These are phyloP conservation scores for Coriolopsis trogii DNA, from an alignment of 1,284 basidiomycete species.

Conservation along the genomic window DNA sequence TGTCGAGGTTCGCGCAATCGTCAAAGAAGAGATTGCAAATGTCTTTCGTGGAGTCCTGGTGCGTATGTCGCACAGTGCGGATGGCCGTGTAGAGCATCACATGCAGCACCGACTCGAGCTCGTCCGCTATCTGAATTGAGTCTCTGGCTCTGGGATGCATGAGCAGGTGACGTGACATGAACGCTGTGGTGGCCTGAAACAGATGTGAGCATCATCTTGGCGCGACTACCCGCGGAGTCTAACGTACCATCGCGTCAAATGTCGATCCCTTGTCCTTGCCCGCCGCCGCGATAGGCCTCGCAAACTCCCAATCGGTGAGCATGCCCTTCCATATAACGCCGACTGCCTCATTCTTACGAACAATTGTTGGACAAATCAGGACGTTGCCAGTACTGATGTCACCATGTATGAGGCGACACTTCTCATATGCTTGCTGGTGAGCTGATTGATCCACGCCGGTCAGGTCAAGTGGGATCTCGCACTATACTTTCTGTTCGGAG, in stretches of 20 bases:
- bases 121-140: conserved; percentile 6
- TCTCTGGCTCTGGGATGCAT: background rate
- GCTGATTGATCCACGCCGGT: background rate
- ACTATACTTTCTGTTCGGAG: background rate
- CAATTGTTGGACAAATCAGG: background rate
- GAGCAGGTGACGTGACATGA: conserved; percentile 15
- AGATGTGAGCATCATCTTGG: too few species aligned
- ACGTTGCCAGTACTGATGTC: conserved; percentile 8
- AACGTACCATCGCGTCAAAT: conserved; percentile 8
- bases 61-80: conserved; percentile 6
- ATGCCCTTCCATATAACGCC: conserved; percentile 9
- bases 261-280: background rate
- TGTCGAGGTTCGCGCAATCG: too few species aligned
- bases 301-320: conserved; percentile 18
- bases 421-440: background rate
- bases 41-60: too few species aligned
- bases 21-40: too few species aligned
- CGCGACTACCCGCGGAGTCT: too few species aligned
- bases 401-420: background rate
- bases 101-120: conserved; percentile 18
- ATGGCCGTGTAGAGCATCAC: conserved; percentile 14
- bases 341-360: background rate
- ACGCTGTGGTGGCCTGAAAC: too few species aligned
- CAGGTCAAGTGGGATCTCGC: background rate
- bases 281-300: background rate